Evolutionary conservation across 495 filamentous ascomycete genomes (phyloP).

Genomic region (Xylaria nigripes): DNA sequence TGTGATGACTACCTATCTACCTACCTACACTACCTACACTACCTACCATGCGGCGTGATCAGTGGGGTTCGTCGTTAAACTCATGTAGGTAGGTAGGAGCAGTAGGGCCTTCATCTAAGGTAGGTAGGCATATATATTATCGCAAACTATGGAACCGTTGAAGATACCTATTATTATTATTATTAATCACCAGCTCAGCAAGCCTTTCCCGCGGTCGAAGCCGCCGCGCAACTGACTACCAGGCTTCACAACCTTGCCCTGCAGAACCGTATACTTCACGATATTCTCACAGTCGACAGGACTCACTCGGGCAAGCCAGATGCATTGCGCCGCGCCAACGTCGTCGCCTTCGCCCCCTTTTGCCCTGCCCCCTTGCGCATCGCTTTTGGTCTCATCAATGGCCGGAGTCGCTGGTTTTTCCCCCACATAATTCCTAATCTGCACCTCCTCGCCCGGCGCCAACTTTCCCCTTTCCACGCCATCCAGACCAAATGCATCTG

Average conservation of each 20-base stretch:
- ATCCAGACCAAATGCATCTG: conserved; percentile 51
- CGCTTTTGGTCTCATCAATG: conserved; percentile 4
- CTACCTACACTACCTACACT: too few species aligned
- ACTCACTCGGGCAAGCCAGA: conserved; percentile 83
- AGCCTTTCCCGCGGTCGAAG: conserved; percentile 70
- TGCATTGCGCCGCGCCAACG: conserved; percentile 70
- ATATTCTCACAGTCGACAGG: conserved; percentile 95
- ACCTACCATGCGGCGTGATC: too few species aligned
- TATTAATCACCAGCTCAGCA: conserved; percentile 71
- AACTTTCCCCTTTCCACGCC: conserved; percentile 30
- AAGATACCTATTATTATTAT: too few species aligned
- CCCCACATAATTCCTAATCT: conserved; percentile 2
- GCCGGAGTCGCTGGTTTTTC: neutral
- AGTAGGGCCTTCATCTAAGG: too few species aligned
- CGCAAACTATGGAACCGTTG: neutral
- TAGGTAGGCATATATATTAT: neutral
- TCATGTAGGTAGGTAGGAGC: too few species aligned
- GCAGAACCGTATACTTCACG: conserved; percentile 76
- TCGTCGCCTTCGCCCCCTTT: conserved; percentile 22
- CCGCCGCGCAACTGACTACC: conserved; percentile 76
- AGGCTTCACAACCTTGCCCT: conserved; percentile 91
- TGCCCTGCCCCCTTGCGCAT: conserved; percentile 16
- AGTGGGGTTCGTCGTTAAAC: too few species aligned
- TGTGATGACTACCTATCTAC: too few species aligned
- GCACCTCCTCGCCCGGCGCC: conserved; percentile 19